phyloP scores from a whole-genome alignment of 108 stramenopile species.

The Nannochloropsis oceanica region DNA sequence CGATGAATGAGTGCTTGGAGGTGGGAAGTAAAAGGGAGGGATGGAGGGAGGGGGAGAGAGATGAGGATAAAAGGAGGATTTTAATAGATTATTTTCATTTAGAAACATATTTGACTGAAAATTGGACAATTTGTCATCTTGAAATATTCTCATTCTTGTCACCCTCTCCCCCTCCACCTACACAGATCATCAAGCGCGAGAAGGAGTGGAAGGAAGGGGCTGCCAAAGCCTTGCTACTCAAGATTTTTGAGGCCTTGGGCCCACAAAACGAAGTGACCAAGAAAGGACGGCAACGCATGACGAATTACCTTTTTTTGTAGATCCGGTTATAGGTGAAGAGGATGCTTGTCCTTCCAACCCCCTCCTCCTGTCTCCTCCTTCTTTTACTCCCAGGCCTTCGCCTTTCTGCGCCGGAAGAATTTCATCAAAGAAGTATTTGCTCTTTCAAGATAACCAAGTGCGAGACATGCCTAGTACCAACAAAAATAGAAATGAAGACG shows the following conservation, averaged over 20 bases:
- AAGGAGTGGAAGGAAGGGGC: not conserved
- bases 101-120: not conserved
- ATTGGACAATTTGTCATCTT: too few relatives aligned
- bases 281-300: not conserved
- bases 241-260: not conserved
- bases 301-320: not conserved
- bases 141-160: too few relatives aligned
- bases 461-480: too few relatives aligned
- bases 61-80: not conserved
- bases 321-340: not conserved
- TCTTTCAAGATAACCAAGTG: too few relatives aligned
- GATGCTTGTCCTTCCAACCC: not conserved
- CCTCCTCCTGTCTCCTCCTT: not conserved
- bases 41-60: not conserved
- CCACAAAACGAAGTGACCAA: not conserved
- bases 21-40: not conserved
- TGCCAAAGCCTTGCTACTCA: not conserved
- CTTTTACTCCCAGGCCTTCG: not conserved
- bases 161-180: not conserved
- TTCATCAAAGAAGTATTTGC: too few relatives aligned
- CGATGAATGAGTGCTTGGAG: not conserved
- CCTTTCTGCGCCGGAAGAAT: not conserved
- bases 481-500: too few relatives aligned
- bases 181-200: not conserved
- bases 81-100: not conserved